Conservation (phyloP, 1,139 yeast genomes). For the Debaryomycetaceae sp. region DNA sequence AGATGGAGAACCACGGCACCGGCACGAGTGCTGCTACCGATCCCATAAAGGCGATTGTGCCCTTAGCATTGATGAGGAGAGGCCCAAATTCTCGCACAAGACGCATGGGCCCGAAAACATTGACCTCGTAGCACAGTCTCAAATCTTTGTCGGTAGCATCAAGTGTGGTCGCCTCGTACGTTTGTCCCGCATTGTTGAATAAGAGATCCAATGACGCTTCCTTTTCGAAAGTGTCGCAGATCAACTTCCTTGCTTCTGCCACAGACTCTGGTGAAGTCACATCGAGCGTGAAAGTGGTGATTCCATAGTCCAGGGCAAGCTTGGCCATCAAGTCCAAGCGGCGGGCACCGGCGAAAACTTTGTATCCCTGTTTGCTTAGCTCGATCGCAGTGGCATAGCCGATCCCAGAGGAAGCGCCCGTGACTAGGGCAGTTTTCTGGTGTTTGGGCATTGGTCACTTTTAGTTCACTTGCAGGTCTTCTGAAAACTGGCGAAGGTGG, state of each 20-base stretch:
- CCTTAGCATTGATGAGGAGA: constrained; percentile 54
- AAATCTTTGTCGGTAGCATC: constrained; percentile 54
- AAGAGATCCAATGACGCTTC: constrained; percentile 41
- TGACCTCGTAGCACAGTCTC: constrained; percentile 50
- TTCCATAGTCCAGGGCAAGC: constrained; percentile 29
- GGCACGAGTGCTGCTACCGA: constrained; percentile 58
- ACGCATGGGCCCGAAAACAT: constrained; percentile 60
- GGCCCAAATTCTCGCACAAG: constrained; percentile 48
- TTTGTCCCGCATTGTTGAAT: constrained; percentile 57
- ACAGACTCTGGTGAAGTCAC: constrained; percentile 47
- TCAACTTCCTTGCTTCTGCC: constrained; percentile 24
- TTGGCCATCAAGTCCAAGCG: constrained; percentile 53
- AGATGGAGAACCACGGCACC: constrained; percentile 62
- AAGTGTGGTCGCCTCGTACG: constrained; percentile 62
- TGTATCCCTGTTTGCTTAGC: constrained; percentile 50
- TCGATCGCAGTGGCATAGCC: constrained; percentile 61
- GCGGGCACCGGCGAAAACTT: constrained; percentile 68
- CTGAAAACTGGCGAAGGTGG: no score
- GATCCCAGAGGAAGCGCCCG: constrained; percentile 80
- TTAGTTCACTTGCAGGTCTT: no score
- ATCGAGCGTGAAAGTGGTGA: constrained; percentile 29
- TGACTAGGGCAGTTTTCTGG: constrained; percentile 44
- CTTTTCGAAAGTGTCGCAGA: no score
- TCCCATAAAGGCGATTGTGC: constrained; percentile 67
- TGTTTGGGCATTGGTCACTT: no score